Percentiles rank a stretch among this genome's conserved stretches.
Conservation (phyloP, 2,329 filamentous ascomycete species). For the Stachybotrys elegans region DNA sequence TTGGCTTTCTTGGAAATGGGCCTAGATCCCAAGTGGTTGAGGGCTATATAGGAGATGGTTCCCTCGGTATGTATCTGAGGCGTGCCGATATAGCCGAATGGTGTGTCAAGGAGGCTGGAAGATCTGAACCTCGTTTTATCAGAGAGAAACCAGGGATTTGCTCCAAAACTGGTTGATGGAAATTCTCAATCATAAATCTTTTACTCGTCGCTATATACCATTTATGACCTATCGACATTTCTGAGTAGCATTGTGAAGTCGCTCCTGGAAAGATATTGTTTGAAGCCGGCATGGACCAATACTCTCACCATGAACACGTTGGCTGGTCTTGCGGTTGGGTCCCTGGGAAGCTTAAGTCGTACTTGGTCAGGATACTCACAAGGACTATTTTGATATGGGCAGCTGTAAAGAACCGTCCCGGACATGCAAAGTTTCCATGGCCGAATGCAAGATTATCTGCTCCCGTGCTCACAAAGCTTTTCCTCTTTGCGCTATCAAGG, state of each 20-base stretch:
- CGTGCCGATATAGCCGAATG: not conserved
- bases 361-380: not conserved
- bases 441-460: not conserved
- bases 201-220: not conserved
- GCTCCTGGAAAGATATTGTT: not conserved
- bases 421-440: not conserved
- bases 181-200: not conserved
- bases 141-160: not conserved
- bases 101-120: not conserved
- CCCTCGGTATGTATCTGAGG: not conserved
- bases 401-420: not conserved
- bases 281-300: not conserved
- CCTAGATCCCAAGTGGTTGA: not conserved
- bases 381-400: not conserved
- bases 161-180: not conserved
- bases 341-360: not conserved
- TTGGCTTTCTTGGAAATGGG: not conserved
- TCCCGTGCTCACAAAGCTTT: not conserved
- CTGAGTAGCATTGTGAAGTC: not conserved
- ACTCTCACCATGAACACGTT: not conserved
- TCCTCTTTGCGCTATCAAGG: not conserved
- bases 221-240: too few relatives aligned
- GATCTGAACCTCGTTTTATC: not conserved
- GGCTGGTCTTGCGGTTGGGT: not conserved
- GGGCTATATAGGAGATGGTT: not conserved